Base-by-base conservation (phyloP, 257 asterid genomes). In the Solanum etuberosum region DNA sequence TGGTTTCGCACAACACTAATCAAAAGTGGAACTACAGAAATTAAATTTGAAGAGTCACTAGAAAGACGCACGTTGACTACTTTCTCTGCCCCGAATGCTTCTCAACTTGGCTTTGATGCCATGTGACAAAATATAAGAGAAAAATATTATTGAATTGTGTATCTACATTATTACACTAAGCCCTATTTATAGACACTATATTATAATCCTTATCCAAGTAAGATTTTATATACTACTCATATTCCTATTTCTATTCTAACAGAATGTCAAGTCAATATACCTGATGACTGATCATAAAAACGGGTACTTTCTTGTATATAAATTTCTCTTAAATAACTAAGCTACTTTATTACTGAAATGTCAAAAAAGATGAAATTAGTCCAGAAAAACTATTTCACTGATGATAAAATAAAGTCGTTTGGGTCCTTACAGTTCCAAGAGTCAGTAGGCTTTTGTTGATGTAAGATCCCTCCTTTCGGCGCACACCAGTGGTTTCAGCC, bases 381-480 rank as follows among this genome's bases (percentile, higher is more conserved):
- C 37, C 25, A 81, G 70, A 35, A 81, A 46, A 81, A 81, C 43
- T 46, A 89, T 76, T 65, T 89, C 89, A 87, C 78, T 85, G 85
- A 90, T 87, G 88, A 89, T 87, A 90, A 57, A 86, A 87, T 86
- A 88, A 89, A 78, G 92, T 87, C 73, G 88, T 84, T 77, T 81
- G 88, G 90, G 90, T 91, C 90, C 99, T 97, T 94, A 97, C 99
- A 91, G 98, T 95, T 93, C 99, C 99, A 88, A 97, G 99, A 89
- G 99, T 96, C 89, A 97, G 91, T 92, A 97, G 94, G 92, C 99
- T 97, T 93, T 97, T 97, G 88, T 97, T 97, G 91, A 97, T 96
- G 89, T 94, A 97, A 83, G 99, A 93, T 73, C 99, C 99, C 90
- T 97, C 99, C 91, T 97, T 97, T 89, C 97, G 92, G 87, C 99